A percentile compares a stretch with the other conserved stretches of the same genome.
These are phyloP conservation scores for Sporothrix brasiliensis DNA, from an alignment of 2,329 filamentous ascomycete genomes.

Conservation along the genomic window DNA sequence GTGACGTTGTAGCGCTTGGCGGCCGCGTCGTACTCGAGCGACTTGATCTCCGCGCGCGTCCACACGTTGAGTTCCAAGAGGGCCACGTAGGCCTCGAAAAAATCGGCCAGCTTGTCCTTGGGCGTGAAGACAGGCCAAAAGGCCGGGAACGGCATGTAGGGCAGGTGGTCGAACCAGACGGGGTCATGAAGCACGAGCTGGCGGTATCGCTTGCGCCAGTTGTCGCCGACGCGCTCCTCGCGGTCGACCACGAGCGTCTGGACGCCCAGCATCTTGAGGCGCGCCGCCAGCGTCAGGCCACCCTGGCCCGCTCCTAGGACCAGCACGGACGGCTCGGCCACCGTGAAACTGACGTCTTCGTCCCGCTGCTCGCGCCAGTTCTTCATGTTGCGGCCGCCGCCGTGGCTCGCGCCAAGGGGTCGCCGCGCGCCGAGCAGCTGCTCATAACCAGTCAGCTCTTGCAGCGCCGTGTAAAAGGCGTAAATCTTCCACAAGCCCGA, in stretches of 20 bases:
- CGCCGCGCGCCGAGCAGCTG: slow-evolving; percentile 54
- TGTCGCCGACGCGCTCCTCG: slow-evolving; percentile 62
- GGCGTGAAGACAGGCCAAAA: slow-evolving; percentile 72
- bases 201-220: slow-evolving; percentile 65
- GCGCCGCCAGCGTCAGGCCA: slow-evolving; percentile 60
- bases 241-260: slow-evolving; percentile 61
- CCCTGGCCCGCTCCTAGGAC: slow-evolving; percentile 64
- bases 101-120: slow-evolving; percentile 71
- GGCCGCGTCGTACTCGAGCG: slow-evolving; percentile 54
- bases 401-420: slow-evolving; percentile 60
- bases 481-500: slow-evolving; percentile 61
- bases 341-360: slow-evolving; percentile 52
- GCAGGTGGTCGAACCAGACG: slow-evolving; percentile 63
- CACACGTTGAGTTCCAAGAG: slow-evolving; percentile 71
- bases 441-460: slow-evolving; percentile 57
- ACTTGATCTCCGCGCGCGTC: slow-evolving; percentile 55
- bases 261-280: slow-evolving; percentile 62
- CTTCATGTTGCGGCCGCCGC: slow-evolving; percentile 53
- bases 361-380: slow-evolving; percentile 63
- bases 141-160: slow-evolving; percentile 65
- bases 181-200: slow-evolving; percentile 70
- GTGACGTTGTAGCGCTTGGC: slow-evolving; percentile 58
- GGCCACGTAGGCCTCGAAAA: slow-evolving; percentile 66
- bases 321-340: slow-evolving; percentile 60
- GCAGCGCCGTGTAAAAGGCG: slow-evolving; percentile 63